Conservation (phyloP, 768 basidiomycete genomes). For the Albatrellus ellisii region DNA sequence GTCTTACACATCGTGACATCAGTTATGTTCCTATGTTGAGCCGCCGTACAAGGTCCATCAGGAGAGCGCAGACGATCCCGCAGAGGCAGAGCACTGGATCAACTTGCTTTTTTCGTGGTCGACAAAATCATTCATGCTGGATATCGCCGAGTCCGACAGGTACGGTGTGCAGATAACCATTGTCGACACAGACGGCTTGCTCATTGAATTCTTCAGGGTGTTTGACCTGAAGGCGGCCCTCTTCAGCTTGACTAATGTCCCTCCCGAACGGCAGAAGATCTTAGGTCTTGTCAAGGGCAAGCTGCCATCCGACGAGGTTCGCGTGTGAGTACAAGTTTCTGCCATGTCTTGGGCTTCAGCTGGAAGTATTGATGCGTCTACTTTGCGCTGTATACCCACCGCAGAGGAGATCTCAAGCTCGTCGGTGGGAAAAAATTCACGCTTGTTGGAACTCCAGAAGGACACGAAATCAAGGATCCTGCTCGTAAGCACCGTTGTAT, state of each 20-base stretch:
- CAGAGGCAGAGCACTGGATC: slow-evolving; percentile 32
- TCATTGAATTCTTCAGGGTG: slow-evolving; percentile 32
- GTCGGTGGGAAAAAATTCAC: slow-evolving; percentile 60
- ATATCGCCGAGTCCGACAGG: slow-evolving; percentile 73
- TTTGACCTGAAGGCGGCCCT: slow-evolving; percentile 67
- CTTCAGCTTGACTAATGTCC: slow-evolving; percentile 60
- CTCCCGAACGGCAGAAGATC: slow-evolving; percentile 78
- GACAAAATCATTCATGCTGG: slow-evolving; percentile 50
- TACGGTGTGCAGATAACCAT: slow-evolving; percentile 16
- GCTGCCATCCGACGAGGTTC: slow-evolving; percentile 59
- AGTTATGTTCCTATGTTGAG: no score
- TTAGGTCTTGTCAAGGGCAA: slow-evolving; percentile 78
- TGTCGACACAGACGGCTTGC: neutral
- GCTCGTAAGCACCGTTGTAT: slow-evolving; percentile 27
- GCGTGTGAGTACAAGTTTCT: slow-evolving; percentile 30
- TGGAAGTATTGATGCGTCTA: no score
- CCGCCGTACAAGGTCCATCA: no score
- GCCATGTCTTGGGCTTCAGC: neutral
- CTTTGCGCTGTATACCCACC: slow-evolving; percentile 3
- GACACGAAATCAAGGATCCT: slow-evolving; percentile 76
- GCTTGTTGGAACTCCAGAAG: slow-evolving; percentile 78
- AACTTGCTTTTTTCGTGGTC: slow-evolving; percentile 61
- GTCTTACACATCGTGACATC: no score
- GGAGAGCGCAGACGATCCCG: neutral
- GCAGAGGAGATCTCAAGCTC: slow-evolving; percentile 47